Evolutionary conservation across 2,329 filamentous ascomycete species (phyloP).

Genomic region (Aspergillus sergii): DNA sequence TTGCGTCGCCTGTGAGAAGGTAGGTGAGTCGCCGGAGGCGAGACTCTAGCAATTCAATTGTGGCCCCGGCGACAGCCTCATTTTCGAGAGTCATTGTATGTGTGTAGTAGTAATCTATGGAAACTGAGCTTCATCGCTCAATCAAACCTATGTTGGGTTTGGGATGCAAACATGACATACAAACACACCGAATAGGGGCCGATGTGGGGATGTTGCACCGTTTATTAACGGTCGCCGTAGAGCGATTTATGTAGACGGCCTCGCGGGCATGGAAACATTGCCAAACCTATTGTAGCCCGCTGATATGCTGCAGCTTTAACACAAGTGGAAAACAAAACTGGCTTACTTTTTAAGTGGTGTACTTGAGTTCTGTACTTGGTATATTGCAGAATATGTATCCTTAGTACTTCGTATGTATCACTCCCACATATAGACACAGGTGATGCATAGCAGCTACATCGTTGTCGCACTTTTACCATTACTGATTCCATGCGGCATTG

Average conservation of each 20-base stretch:
- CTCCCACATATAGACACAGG: not conserved
- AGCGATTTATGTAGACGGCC: not conserved
- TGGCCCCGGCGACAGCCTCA: conserved; percentile 40
- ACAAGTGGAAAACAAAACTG: not conserved
- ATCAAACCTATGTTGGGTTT: not conserved
- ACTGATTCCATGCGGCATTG: conserved; percentile 5
- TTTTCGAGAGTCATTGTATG: conserved; percentile 36
- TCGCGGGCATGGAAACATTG: not conserved
- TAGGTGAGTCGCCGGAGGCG: conserved; percentile 49
- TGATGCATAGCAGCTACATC: not conserved
- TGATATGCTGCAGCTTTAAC: not conserved
- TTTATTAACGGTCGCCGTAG: not conserved
- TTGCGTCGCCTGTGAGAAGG: conserved; percentile 45
- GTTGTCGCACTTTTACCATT: not conserved
- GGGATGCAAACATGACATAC: conserved; percentile 21
- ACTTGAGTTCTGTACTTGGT: not conserved
- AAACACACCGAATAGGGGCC: conserved; percentile 4
- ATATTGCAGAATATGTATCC: not conserved
- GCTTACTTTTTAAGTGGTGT: not conserved
- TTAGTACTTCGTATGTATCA: not conserved
- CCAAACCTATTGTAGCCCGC: not conserved
- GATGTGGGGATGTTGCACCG: conserved; percentile 1
- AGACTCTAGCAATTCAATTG: conserved; percentile 47
- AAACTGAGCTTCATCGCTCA: not conserved
- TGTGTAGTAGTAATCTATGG: not conserved